Evolutionary conservation across 1,139 yeast species (phyloP).

Genomic region (Suhomyces yuchorum): DNA sequence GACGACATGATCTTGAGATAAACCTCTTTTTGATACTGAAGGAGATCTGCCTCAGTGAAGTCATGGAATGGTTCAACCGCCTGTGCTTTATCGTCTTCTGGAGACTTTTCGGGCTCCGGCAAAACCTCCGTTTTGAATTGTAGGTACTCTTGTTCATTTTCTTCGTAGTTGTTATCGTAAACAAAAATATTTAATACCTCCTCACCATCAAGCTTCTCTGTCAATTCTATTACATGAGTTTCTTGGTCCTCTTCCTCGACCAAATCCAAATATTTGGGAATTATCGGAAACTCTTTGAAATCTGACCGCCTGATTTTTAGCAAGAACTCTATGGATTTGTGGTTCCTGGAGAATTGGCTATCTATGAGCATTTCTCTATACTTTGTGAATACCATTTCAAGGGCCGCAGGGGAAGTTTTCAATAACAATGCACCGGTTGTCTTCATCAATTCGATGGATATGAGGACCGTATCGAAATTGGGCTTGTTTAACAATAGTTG

Average conservation of each 20-base stretch:
- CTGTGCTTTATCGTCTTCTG: constrained; percentile 10
- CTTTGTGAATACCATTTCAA: constrained; percentile 59
- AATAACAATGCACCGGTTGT: constrained; percentile 29
- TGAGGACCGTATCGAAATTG: constrained; percentile 43
- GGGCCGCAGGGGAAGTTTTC: constrained; percentile 26
- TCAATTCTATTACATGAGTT: constrained; percentile 61
- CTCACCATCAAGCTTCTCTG: constrained; percentile 49
- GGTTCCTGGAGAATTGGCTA: constrained; percentile 1
- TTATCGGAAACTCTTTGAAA: constrained; percentile 43
- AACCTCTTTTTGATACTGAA: constrained; percentile 69
- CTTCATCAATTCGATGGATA: constrained; percentile 29
- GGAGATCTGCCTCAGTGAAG: constrained; percentile 65
- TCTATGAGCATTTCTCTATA: constrained; percentile 58
- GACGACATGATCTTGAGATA: constrained; percentile 90
- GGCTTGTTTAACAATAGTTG: constrained; percentile 57
- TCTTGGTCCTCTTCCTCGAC: constrained; percentile 67
- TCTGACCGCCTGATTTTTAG: constrained; percentile 54
- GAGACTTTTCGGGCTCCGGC: constrained; percentile 19
- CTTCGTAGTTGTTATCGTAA: constrained; percentile 55
- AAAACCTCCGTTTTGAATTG: constrained; percentile 23
- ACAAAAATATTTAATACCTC: constrained; percentile 54
- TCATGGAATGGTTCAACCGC: constrained; percentile 47
- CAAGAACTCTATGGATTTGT: constrained; percentile 20
- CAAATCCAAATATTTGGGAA: constrained; percentile 53
- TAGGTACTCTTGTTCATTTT: constrained; percentile 45